phyloP scores from a whole-genome alignment of 768 basidiomycete species.

The Lentinula edodes region DNA sequence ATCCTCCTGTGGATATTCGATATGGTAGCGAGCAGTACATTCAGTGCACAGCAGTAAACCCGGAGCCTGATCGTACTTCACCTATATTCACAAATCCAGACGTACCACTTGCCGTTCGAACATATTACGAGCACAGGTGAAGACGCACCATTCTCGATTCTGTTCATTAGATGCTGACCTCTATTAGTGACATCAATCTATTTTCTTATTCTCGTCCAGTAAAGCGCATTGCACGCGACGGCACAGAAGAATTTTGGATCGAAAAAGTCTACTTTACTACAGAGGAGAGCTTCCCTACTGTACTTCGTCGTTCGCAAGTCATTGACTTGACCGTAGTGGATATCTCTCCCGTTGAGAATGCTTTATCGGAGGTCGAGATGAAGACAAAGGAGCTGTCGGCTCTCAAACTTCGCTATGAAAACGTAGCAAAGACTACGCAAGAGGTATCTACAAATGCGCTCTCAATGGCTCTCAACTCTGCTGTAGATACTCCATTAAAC shows the following conservation, averaged over 20 bases:
- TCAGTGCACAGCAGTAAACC: slow-evolving; percentile 79
- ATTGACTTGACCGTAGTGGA: slow-evolving; percentile 64
- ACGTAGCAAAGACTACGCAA: slow-evolving; percentile 73
- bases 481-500: slow-evolving; percentile 77
- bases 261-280: slow-evolving; percentile 88
- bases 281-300: slow-evolving; percentile 87
- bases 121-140: slow-evolving; percentile 85
- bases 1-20: slow-evolving; percentile 77
- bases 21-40: slow-evolving; percentile 80
- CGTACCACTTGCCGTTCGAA: slow-evolving; percentile 71
- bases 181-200: slow-evolving; percentile 65
- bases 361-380: slow-evolving; percentile 72
- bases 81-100: slow-evolving; percentile 84
- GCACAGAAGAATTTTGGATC: slow-evolving; percentile 72
- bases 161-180: background rate
- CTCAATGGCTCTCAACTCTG: slow-evolving; percentile 82
- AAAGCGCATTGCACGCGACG: slow-evolving; percentile 57
- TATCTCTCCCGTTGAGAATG: slow-evolving; percentile 82
- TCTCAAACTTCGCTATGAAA: slow-evolving; percentile 65
- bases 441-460: slow-evolving; percentile 72
- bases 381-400: slow-evolving; percentile 75
- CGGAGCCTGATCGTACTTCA: slow-evolving; percentile 74
- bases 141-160: background rate
- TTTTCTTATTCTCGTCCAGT: slow-evolving; percentile 77
- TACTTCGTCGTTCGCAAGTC: slow-evolving; percentile 85